Base-by-base conservation (phyloP, 176 grass and related monocot genomes). In the Raddia guianensis region DNA sequence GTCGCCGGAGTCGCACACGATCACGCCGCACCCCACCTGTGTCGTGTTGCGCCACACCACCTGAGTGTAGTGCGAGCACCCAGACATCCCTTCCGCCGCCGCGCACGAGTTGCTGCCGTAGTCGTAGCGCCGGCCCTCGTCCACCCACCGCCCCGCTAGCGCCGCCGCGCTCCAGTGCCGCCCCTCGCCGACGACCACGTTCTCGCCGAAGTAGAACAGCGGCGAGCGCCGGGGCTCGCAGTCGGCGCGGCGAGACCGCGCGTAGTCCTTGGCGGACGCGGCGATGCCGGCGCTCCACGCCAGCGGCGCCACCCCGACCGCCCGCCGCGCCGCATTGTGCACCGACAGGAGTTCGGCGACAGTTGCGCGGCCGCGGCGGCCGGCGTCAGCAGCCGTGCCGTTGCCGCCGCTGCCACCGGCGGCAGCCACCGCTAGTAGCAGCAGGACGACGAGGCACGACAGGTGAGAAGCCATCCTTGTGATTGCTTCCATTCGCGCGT, bases 121-220 rank as follows among this genome's bases (percentile, higher is more conserved):
- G 67, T 83, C 27, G 49, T 87, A 82, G 73, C 27, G 8, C 60
- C n/a, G 55, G 1, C 63, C 43, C 74, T 91, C 79, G 8, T 42
- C 82, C 86, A 84, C 78, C 90, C 90, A 91, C 80, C 73, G 6
- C 53, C 33, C 59, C 1, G 76, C 84, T 37, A 86, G 61, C n/a
- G 82, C 77, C 48, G 47, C 20, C 6, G 77, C 59, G 57, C 70
- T 61, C 91, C 80, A 84, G 52, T 14, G 84, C 32, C 81, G 66
- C 1, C 91, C 87, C 18, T 80, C 70, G 12, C 91, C 91, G 44
- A 88, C 87, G 53, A 65, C 72, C 3, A 42, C 1, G 91, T 93
- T 93, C 81, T 93, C 91, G 8, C 91, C 91, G 91, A 89, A 93
- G 66, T 86, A 27, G 80, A 84, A 87, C 35, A 88, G 80, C 44